Percentiles rank a stretch among this genome's conserved stretches.
These are phyloP conservation scores for Ophiosphaerella narmari DNA, from an alignment of 2,329 filamentous ascomycete genomes.

Conservation along the genomic window DNA sequence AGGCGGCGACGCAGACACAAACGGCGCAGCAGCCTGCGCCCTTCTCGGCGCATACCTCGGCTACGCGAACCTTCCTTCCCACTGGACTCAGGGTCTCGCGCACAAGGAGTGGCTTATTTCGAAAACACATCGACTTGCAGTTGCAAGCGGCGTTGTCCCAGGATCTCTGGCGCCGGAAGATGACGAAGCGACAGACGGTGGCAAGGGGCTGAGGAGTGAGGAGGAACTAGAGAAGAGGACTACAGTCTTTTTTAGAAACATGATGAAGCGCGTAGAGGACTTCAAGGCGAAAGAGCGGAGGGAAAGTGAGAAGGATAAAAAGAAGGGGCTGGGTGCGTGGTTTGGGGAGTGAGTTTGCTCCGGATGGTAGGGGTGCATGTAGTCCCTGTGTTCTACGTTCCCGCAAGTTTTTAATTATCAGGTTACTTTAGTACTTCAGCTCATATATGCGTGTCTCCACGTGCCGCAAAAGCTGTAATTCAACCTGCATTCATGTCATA, in stretches of 20 bases:
- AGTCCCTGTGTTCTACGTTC: no score
- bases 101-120: slow-evolving; percentile 53
- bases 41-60: slow-evolving; percentile 56
- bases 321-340: not conserved
- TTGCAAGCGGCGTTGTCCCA: slow-evolving; percentile 45
- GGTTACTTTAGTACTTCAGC: no score
- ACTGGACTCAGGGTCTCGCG: slow-evolving; percentile 56
- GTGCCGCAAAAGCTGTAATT: no score
- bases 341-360: not conserved
- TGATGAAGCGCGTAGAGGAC: not conserved
- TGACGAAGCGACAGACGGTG: slow-evolving; percentile 51
- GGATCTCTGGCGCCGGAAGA: slow-evolving; percentile 39
- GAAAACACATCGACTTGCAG: slow-evolving; percentile 51
- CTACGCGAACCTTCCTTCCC: slow-evolving; percentile 51
- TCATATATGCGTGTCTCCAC: no score
- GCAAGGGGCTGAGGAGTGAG: slow-evolving; percentile 13
- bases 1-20: slow-evolving; percentile 61
- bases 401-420: no score
- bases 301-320: not conserved
- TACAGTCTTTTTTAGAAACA: no score
- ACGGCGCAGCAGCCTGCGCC: slow-evolving; percentile 58
- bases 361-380: no score
- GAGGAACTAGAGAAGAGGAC: no score
- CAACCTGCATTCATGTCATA: no score
- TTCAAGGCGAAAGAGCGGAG: not conserved